Percentiles rank a stretch among this genome's conserved stretches.
Evolutionary conservation across 306 rosid genomes (phyloP).

Genomic region (Acacia acuminata): DNA sequence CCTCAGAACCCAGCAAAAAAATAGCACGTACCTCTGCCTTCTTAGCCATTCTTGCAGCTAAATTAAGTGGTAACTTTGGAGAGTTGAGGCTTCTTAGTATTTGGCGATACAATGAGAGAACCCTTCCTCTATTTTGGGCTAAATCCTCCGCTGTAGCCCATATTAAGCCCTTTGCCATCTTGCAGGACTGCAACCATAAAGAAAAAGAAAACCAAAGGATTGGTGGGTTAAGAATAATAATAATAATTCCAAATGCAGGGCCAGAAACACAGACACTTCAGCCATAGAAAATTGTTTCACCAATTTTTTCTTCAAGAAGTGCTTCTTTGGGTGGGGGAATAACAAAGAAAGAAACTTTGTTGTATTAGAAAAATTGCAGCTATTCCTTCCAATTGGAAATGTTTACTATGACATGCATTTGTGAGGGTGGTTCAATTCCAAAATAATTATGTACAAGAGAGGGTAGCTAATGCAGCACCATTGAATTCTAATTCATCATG

Average conservation of each 20-base stretch:
- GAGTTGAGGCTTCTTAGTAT: constrained; percentile 74
- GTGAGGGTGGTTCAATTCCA: background rate
- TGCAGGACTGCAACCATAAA: background rate
- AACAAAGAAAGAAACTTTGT: background rate
- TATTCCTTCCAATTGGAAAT: background rate
- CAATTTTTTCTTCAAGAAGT: background rate
- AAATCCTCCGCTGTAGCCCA: constrained; percentile 93
- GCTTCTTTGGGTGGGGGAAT: background rate
- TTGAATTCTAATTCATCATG: background rate
- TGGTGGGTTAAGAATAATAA: background rate
- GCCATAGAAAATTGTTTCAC: background rate
- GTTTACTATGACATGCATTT: background rate
- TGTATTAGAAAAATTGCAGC: background rate
- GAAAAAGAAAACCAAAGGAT: background rate
- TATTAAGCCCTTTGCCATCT: constrained; percentile 65
- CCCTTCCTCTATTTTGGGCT: constrained; percentile 56
- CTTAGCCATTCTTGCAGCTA: constrained; percentile 70
- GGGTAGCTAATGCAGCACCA: background rate
- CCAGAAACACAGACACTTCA: background rate
- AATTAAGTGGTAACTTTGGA: constrained; percentile 58
- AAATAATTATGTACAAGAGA: background rate
- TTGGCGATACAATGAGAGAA: constrained; percentile 73
- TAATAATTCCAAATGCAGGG: background rate
- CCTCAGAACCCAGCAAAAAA: constrained; percentile 81
- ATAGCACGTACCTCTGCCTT: constrained; percentile 65